Evolutionary conservation across 108 stramenopile species (phyloP).

Genomic region (Cyclotella cryptica): DNA sequence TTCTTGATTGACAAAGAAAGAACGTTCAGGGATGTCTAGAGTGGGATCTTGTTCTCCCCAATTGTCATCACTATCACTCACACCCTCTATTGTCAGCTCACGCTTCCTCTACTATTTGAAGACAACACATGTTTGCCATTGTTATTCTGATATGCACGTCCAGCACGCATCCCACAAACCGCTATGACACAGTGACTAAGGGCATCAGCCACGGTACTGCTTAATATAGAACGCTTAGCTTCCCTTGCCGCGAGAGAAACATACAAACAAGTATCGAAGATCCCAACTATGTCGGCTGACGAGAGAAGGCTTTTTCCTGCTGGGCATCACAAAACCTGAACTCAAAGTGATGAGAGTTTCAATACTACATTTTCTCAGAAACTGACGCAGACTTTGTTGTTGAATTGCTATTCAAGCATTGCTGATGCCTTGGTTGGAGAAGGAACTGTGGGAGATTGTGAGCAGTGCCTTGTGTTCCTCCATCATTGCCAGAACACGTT

Average conservation of each 20-base stretch:
- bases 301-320: slow-evolving; percentile 37
- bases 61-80: slow-evolving; percentile 46
- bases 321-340: slow-evolving; percentile 73
- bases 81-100: slow-evolving; percentile 12
- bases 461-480: neutral
- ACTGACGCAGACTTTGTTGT: neutral
- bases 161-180: slow-evolving; percentile 64
- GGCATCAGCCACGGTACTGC: slow-evolving; percentile 81
- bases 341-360: slow-evolving; percentile 75
- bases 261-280: slow-evolving; percentile 80
- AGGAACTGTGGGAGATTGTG: slow-evolving; percentile 37
- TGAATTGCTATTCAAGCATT: neutral
- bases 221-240: slow-evolving; percentile 67
- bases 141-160: neutral
- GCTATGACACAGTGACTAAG: slow-evolving; percentile 78
- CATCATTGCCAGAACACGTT: neutral
- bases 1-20: neutral
- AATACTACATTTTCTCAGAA: slow-evolving; percentile 71
- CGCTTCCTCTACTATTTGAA: neutral
- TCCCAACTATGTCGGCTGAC: slow-evolving; percentile 58
- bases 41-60: slow-evolving; percentile 53
- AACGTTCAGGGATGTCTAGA: slow-evolving; percentile 6
- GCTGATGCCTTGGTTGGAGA: slow-evolving; percentile 21
- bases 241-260: slow-evolving; percentile 60
- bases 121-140: neutral